phyloP scores from a whole-genome alignment of 768 basidiomycete species.

The Mycena latifolia region DNA sequence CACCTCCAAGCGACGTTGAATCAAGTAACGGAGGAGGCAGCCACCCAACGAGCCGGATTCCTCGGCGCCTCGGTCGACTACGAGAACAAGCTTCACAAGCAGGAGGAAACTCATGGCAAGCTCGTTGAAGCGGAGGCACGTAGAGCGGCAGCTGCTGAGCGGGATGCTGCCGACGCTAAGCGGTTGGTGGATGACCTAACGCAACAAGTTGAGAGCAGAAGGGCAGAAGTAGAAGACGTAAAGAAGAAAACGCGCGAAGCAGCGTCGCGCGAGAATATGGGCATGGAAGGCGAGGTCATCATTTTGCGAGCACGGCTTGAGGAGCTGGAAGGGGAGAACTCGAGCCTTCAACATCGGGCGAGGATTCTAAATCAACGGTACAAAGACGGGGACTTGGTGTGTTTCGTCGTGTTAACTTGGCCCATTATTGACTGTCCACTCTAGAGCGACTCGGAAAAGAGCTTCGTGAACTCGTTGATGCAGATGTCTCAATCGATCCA shows the following conservation, averaged over 20 bases:
- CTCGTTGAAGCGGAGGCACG: slow-evolving; percentile 43
- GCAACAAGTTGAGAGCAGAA: slow-evolving; percentile 31
- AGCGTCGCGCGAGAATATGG: slow-evolving; percentile 26
- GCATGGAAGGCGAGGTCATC: slow-evolving; percentile 21
- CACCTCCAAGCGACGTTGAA: slow-evolving; percentile 40
- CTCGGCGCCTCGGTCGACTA: slow-evolving; percentile 34
- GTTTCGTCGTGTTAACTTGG: slow-evolving; percentile 17
- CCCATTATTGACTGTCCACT: slow-evolving; percentile 4
- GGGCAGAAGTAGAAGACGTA: slow-evolving; percentile 24
- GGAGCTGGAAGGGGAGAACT: slow-evolving; percentile 41
- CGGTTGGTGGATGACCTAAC: slow-evolving; percentile 31
- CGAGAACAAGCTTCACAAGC: slow-evolving; percentile 46
- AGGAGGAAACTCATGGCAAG: slow-evolving; percentile 30
- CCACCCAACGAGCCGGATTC: slow-evolving; percentile 34
- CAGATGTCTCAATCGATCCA: slow-evolving; percentile 59
- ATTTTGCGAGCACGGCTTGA: slow-evolving; percentile 35
- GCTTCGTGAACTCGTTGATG: slow-evolving; percentile 60
- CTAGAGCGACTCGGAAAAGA: slow-evolving; percentile 64
- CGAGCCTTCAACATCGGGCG: slow-evolving; percentile 40
- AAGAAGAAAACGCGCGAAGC: slow-evolving; percentile 27
- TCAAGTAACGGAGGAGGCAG: slow-evolving; percentile 46
- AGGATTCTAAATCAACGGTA: slow-evolving; percentile 55
- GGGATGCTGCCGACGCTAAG: slow-evolving; percentile 37
- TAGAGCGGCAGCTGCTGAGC: slow-evolving; percentile 45
- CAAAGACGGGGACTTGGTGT: slow-evolving; percentile 60